phyloP scores from a whole-genome alignment of 306 rosid genomes.

The Prosopis cineraria region DNA sequence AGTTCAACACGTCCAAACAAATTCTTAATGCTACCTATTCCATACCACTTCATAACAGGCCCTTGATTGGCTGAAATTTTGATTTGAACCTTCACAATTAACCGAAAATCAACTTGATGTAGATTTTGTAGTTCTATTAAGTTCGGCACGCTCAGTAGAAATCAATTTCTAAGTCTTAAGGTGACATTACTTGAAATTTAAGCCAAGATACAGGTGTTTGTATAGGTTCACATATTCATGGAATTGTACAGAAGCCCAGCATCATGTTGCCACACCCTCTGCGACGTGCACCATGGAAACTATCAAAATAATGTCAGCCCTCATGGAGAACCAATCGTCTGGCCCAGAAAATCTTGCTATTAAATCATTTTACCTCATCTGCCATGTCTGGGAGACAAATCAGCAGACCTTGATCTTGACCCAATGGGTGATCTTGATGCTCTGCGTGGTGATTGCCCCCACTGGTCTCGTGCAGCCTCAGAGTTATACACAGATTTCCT shows the following conservation, averaged over 20 bases:
- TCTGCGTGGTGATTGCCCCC: constrained; percentile 71
- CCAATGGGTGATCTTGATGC: constrained; percentile 85
- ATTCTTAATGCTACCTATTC: background rate
- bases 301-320: constrained; percentile 25
- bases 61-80: background rate
- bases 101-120: background rate
- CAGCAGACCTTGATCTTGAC: constrained; percentile 77
- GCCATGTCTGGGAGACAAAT: constrained; percentile 70
- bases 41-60: background rate
- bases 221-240: constrained; percentile 20
- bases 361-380: constrained; percentile 49
- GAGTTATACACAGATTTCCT: constrained; percentile 71
- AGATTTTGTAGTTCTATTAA: background rate
- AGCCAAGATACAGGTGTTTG: constrained; percentile 31
- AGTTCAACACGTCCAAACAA: background rate
- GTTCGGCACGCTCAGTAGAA: constrained; percentile 14
- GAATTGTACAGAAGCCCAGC: constrained; percentile 37
- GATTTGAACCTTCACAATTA: background rate
- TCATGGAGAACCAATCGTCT: background rate
- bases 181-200: constrained; percentile 18
- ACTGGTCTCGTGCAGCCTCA: constrained; percentile 62
- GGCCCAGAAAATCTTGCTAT: background rate
- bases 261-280: constrained; percentile 32
- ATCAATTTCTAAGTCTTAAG: constrained; percentile 3
- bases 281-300: constrained; percentile 35